Percentiles rank a stretch among this genome's conserved stretches.
phyloP scores from a whole-genome alignment of 805 yeast genomes.

The Saccharomyces mikatae region DNA sequence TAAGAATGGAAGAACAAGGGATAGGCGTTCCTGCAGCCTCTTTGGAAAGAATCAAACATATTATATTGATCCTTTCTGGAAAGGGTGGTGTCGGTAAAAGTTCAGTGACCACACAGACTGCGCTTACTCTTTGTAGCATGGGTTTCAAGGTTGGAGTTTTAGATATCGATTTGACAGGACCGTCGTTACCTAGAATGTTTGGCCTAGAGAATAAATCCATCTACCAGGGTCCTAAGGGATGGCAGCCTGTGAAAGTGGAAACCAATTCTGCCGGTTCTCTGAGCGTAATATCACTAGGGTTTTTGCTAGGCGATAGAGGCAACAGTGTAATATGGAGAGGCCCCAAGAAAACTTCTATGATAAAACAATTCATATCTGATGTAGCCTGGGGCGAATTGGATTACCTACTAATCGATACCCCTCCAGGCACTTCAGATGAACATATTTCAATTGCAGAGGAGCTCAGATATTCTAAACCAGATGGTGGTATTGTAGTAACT shows the following conservation, averaged over 20 bases:
- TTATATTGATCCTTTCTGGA: constrained; percentile 78
- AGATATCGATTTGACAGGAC: constrained; percentile 94
- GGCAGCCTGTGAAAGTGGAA: constrained; percentile 73
- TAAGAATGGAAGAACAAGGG: constrained; percentile 4
- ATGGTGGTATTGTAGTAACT: constrained; percentile 91
- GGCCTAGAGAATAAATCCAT: constrained; percentile 77
- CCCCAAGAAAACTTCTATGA: constrained; percentile 97
- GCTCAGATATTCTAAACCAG: constrained; percentile 59
- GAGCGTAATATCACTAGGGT: constrained; percentile 80
- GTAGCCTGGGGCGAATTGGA: constrained; percentile 80
- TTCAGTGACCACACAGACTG: constrained; percentile 89
- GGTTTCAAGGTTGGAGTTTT: constrained; percentile 87
- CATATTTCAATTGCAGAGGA: constrained; percentile 96
- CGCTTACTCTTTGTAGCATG: constrained; percentile 61
- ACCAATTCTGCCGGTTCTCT: constrained; percentile 36
- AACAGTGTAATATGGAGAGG: constrained; percentile 97
- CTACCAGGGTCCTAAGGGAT: constrained; percentile 72
- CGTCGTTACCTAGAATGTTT: constrained; percentile 93
- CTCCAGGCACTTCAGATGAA: constrained; percentile 98
- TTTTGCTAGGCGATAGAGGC: constrained; percentile 73
- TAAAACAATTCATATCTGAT: constrained; percentile 83
- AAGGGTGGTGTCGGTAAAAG: constrained; percentile 98
- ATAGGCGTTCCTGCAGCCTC: constrained; percentile 26
- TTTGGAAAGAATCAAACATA: constrained; percentile 55
- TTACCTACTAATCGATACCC: constrained; percentile 86